A percentile compares a stretch with the other conserved stretches of the same genome.
These are phyloP conservation scores for Solanum tarijense DNA, from an alignment of 257 asterid species.

Conservation along the genomic window DNA sequence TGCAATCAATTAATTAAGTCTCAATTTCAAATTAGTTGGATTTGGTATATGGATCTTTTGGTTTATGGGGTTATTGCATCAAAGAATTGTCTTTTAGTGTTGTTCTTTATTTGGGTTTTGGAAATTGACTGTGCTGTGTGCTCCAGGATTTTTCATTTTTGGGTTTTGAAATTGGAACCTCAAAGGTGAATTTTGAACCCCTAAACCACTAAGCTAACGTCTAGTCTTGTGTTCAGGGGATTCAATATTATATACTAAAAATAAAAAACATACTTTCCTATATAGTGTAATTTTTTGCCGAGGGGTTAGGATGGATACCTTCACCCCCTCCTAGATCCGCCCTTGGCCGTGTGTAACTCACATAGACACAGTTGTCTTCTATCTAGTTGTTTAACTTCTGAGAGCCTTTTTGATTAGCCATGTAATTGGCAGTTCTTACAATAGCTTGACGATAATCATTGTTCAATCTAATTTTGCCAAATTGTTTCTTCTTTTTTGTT, in stretches of 20 bases:
- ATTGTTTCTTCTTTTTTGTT: neutral
- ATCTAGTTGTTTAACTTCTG: neutral
- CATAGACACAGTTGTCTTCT: neutral
- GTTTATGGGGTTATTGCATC: neutral
- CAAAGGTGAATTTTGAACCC: neutral
- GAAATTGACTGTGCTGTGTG: neutral
- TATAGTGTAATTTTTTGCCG: neutral
- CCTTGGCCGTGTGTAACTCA: neutral
- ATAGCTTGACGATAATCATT: neutral
- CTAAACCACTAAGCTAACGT: neutral
- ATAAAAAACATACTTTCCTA: too few species aligned
- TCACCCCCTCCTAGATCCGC: neutral
- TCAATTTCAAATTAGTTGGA: neutral
- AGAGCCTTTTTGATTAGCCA: neutral
- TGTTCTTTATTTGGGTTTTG: neutral
- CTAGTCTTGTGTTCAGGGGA: neutral
- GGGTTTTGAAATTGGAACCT: neutral
- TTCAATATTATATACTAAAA: neutral
- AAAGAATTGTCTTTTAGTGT: neutral
- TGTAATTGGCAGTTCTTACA: neutral
- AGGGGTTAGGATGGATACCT: neutral
- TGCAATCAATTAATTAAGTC: neutral
- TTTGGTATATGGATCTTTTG: neutral
- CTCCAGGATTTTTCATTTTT: neutral
- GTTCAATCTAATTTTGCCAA: neutral